Percentiles rank a stretch among this genome's conserved stretches.
Conservation (phyloP, 768 basidiomycete species). For the Boletales sp. region DNA sequence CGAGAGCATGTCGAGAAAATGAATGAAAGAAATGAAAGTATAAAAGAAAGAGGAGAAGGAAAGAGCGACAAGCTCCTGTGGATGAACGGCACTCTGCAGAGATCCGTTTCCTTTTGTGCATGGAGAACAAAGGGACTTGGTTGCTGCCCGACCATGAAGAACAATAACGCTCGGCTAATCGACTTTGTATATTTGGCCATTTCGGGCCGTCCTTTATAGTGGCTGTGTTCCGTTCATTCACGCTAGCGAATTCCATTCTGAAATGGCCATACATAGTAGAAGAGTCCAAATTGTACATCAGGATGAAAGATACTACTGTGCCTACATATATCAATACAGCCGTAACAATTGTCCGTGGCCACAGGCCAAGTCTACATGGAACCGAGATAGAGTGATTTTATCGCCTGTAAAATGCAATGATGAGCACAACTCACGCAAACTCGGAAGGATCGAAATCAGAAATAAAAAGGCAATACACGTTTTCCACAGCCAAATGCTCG, state of each 20-base stretch:
- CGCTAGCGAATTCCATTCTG: background rate
- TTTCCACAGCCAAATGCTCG: conserved; percentile 57
- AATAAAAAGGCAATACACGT: conserved; percentile 56
- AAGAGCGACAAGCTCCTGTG: conserved; percentile 22
- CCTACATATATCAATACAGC: conserved; percentile 1
- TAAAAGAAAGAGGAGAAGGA: conserved; percentile 11
- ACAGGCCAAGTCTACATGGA: no score
- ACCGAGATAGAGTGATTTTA: no score
- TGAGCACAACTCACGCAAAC: no score
- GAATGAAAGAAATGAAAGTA: conserved; percentile 23
- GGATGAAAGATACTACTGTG: background rate
- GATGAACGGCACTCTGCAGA: background rate
- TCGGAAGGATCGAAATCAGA: no score
- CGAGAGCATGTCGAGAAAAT: conserved; percentile 37
- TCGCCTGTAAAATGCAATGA: conserved; percentile 4
- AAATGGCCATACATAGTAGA: background rate
- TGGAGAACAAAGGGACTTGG: conserved; percentile 22
- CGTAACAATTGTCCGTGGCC: conserved; percentile 10
- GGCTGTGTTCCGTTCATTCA: conserved; percentile 7
- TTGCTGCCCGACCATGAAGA: conserved; percentile 17
- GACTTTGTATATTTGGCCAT: background rate
- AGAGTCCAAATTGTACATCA: conserved; percentile 6
- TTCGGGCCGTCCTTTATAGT: conserved; percentile 6
- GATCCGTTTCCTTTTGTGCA: conserved; percentile 28
- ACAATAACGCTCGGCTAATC: conserved; percentile 25